These are phyloP conservation scores for Cercophora newfieldiana DNA, from an alignment of 495 filamentous ascomycete species.

Conservation along the genomic window DNA sequence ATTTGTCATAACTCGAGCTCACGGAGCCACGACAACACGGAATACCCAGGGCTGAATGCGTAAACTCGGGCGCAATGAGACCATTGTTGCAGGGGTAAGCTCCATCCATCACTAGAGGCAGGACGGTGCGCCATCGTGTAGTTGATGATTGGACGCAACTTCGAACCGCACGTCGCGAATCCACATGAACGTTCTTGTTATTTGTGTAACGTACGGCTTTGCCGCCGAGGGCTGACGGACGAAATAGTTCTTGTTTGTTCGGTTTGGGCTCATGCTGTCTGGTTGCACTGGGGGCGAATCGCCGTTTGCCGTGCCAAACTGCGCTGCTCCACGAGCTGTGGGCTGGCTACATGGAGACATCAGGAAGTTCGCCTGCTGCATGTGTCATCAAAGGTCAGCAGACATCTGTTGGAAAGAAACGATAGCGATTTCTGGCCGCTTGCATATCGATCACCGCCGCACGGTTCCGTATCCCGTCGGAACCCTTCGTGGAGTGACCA, in stretches of 20 bases:
- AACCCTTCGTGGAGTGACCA: too few relatives aligned
- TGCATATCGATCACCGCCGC: not conserved
- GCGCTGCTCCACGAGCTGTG: not conserved
- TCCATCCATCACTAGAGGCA: not conserved
- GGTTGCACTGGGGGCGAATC: not conserved
- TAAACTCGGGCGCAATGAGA: not conserved
- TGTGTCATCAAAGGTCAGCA: not conserved
- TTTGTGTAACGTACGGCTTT: not conserved
- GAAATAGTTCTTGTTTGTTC: not conserved
- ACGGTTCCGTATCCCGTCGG: too few relatives aligned
- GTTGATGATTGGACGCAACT: not conserved
- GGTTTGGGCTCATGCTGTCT: not conserved
- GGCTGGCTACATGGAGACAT: not conserved
- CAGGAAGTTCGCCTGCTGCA: conserved; percentile 7
- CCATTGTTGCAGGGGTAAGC: not conserved
- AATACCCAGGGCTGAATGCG: not conserved
- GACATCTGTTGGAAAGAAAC: not conserved
- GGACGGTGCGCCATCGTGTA: not conserved
- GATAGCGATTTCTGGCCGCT: not conserved
- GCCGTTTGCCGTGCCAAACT: not conserved
- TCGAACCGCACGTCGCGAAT: not conserved
- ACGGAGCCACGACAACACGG: not conserved
- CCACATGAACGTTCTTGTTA: not conserved
- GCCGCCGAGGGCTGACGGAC: not conserved
- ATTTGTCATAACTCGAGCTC: too few relatives aligned